Percentiles rank a stretch among this genome's conserved stretches.
phyloP scores from a whole-genome alignment of 768 basidiomycete species.

The Lepiota subincarnata region DNA sequence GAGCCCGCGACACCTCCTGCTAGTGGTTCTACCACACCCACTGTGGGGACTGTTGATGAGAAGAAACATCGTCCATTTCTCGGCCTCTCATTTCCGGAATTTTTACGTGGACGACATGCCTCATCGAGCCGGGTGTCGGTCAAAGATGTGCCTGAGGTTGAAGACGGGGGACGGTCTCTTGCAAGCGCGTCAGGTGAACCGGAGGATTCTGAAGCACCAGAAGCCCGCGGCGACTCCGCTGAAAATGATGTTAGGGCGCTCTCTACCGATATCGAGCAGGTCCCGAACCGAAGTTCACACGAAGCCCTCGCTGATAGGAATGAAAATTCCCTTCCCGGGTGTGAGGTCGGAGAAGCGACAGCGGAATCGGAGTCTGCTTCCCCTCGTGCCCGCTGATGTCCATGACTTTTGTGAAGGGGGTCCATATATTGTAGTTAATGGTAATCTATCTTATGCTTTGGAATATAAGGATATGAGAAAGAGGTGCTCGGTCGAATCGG shows the following conservation, averaged over 20 bases:
- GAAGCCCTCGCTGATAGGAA: neutral
- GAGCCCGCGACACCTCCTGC: constrained; percentile 40
- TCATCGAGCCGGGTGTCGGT: constrained; percentile 33
- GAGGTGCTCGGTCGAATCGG: constrained; percentile 1
- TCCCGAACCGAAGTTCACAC: neutral
- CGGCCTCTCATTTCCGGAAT: constrained; percentile 59
- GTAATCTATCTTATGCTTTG: neutral
- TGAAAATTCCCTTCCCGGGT: neutral
- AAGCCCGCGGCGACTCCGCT: neutral
- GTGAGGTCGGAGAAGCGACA: neutral
- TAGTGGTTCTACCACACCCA: constrained; percentile 61
- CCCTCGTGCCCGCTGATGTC: constrained; percentile 1
- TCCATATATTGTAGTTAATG: neutral
- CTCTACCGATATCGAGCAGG: neutral
- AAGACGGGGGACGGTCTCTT: constrained; percentile 5
- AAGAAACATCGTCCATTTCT: constrained; percentile 46
- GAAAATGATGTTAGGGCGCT: constrained; percentile 3
- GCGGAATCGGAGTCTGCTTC: constrained; percentile 1
- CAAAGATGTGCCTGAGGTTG: constrained; percentile 13
- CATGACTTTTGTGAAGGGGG: neutral
- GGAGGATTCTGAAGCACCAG: constrained; percentile 1
- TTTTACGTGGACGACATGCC: constrained; percentile 59
- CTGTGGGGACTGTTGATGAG: constrained; percentile 32
- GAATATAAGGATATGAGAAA: no score
- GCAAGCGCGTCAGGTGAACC: constrained; percentile 3